Evolutionary conservation across 495 filamentous ascomycete genomes (phyloP).

Genomic region (Trichoderma asperelloides): DNA sequence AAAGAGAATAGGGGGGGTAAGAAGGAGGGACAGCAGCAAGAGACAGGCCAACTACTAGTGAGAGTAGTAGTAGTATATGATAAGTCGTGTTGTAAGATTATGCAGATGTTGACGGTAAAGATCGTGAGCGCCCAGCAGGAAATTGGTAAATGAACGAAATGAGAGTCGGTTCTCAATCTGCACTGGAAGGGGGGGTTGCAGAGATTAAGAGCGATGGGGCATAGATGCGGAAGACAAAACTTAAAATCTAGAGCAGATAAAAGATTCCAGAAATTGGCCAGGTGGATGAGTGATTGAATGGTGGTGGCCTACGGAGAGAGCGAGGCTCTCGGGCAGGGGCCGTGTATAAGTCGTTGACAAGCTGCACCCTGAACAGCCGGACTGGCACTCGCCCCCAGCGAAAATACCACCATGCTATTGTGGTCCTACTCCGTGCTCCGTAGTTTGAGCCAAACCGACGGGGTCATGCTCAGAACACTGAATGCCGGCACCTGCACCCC

Average conservation of each 20-base stretch:
- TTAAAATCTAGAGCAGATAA: background rate
- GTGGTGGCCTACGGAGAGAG: background rate
- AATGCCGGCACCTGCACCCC: background rate
- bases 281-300: background rate
- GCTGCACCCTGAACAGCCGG: slow-evolving; percentile 2
- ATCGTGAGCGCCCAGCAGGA: slow-evolving; percentile 4
- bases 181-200: background rate
- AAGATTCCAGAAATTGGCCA: slow-evolving; percentile 3
- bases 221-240: background rate
- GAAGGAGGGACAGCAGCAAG: background rate
- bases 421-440: slow-evolving; percentile 6
- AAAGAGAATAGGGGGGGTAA: background rate
- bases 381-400: background rate
- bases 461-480: background rate
- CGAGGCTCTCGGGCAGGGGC: slow-evolving; percentile 1
- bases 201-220: slow-evolving; percentile 7
- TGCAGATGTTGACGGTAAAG: background rate
- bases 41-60: background rate
- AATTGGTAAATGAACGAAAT: background rate
- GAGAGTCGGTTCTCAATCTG: background rate
- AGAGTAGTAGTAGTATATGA: background rate
- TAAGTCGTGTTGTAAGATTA: background rate
- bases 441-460: slow-evolving; percentile 7
- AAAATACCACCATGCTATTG: background rate
- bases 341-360: slow-evolving; percentile 4